Evolutionary conservation across 345 rosid genomes (phyloP).

Genomic region (Angophora floribunda): DNA sequence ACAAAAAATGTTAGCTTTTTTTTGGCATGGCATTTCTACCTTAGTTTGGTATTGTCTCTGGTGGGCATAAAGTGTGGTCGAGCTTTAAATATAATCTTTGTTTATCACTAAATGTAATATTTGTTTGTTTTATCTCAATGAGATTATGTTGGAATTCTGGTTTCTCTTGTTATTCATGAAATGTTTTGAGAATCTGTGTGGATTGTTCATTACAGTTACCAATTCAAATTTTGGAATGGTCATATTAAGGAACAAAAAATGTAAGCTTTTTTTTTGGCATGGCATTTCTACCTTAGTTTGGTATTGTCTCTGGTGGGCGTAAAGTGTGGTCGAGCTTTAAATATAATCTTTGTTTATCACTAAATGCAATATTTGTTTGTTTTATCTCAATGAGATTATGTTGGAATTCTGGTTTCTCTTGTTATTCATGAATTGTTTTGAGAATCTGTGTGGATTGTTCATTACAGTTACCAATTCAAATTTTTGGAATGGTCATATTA

Average conservation of each 20-base stretch:
- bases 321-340: not conserved
- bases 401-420: not conserved
- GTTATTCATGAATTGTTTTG: not conserved
- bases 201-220: not conserved
- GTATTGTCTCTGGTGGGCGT: not conserved
- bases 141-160: not conserved
- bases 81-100: not conserved
- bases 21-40: not conserved
- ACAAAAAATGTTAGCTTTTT: not conserved
- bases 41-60: not conserved
- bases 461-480: not conserved
- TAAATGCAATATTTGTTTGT: not conserved
- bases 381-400: not conserved
- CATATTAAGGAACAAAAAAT: not conserved
- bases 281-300: not conserved
- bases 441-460: not conserved
- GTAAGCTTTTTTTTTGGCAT: not conserved
- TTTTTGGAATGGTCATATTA: not conserved
- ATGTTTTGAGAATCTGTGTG: not conserved
- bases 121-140: not conserved
- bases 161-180: not conserved
- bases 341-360: not conserved
- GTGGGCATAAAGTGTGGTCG: not conserved
- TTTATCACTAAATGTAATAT: not conserved
- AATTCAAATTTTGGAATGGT: no score